Conservation (phyloP, 768 basidiomycete species). For the Phallus indusiatus region DNA sequence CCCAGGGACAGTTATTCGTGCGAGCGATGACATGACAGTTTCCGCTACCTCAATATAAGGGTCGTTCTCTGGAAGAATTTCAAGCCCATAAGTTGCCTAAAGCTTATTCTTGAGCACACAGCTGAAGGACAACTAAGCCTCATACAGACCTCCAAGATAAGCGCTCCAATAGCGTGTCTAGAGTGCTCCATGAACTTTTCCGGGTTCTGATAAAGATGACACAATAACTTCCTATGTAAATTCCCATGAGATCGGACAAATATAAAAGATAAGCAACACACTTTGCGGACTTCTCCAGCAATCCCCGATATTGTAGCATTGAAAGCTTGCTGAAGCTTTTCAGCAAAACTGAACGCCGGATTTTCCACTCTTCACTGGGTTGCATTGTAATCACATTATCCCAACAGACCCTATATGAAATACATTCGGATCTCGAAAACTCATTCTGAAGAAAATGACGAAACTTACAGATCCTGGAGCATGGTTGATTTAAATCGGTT, state of each 20-base stretch:
- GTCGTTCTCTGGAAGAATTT: neutral
- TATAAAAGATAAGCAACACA: neutral
- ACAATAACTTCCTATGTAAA: neutral
- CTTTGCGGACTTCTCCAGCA: neutral
- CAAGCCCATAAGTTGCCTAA: neutral
- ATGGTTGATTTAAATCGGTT: neutral
- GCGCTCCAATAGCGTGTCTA: neutral
- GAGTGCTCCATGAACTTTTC: neutral
- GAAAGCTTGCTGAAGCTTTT: neutral
- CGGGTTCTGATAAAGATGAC: neutral
- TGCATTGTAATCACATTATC: neutral
- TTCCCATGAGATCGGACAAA: neutral
- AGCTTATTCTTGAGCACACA: too few relatives aligned
- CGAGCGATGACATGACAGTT: neutral
- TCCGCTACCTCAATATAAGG: neutral
- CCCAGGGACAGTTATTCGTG: neutral
- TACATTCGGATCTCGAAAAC: too few relatives aligned
- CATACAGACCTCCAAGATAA: neutral
- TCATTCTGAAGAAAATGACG: neutral
- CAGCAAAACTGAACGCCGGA: neutral
- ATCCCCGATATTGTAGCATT: neutral
- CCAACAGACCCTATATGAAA: neutral
- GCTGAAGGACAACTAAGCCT: neutral
- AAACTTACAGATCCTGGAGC: neutral
- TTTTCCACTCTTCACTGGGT: neutral